Percentiles rank a stretch among this genome's conserved stretches.
Conservation (phyloP, 2,329 filamentous ascomycete species). For the Epichloe elymi region DNA sequence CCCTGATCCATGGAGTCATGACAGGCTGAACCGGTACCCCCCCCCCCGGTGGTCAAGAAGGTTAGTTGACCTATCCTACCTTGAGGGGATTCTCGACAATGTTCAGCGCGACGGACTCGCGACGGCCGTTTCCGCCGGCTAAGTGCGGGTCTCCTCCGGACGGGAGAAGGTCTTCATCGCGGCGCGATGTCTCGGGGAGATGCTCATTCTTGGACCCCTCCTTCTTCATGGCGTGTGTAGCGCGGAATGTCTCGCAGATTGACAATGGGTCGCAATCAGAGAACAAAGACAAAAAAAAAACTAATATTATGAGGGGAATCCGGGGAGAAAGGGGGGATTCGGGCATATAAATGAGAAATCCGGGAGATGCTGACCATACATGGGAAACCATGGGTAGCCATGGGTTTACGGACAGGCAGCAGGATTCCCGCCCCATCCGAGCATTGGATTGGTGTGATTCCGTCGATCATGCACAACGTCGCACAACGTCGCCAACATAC, state of each 20-base stretch:
- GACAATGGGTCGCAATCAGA: no score
- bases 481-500: no score
- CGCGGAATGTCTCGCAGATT: no score
- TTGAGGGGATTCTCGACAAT: slow-evolving; percentile 20
- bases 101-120: slow-evolving; percentile 17
- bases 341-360: background rate
- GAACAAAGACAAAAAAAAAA: no score
- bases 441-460: no score
- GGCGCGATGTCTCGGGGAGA: slow-evolving; percentile 2
- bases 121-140: slow-evolving; percentile 5
- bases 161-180: slow-evolving; percentile 5
- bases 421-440: background rate
- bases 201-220: no score
- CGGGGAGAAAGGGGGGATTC: background rate
- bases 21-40: background rate
- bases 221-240: no score
- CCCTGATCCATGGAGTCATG: no score
- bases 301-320: no score
- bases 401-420: background rate
- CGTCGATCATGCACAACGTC: no score
- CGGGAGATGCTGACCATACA: no score
- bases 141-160: background rate
- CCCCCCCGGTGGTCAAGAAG: background rate
- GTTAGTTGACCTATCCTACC: slow-evolving; percentile 8
- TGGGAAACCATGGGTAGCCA: background rate